A percentile compares a stretch with the other conserved stretches of the same genome.
These are phyloP conservation scores for Gossypium australe DNA, from an alignment of 345 rosid genomes.

Conservation along the genomic window DNA sequence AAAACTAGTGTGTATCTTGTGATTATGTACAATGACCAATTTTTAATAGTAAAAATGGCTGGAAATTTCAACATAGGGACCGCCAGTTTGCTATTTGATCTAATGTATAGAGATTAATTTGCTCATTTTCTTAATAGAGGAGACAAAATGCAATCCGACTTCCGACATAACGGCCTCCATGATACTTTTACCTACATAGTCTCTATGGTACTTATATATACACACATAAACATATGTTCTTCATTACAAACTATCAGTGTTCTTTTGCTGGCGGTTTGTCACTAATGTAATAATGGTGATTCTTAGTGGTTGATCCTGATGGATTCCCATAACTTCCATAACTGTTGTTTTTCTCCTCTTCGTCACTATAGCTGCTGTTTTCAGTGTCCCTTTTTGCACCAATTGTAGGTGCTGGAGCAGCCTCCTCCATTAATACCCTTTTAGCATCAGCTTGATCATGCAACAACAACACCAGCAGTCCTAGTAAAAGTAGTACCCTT, in stretches of 20 bases:
- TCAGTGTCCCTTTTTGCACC: background rate
- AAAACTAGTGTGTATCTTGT: too few species aligned
- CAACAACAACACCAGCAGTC: slow-evolving; percentile 12
- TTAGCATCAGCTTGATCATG: slow-evolving; percentile 22
- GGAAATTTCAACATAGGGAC: too few species aligned
- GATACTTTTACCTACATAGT: too few species aligned
- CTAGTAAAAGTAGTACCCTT: slow-evolving; percentile 14
- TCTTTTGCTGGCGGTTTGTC: slow-evolving; percentile 22
- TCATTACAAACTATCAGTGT: background rate
- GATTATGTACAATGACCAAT: too few species aligned
- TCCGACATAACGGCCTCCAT: too few species aligned
- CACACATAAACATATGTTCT: background rate
- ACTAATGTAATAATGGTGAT: slow-evolving; percentile 19
- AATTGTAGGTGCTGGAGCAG: background rate
- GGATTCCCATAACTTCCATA: slow-evolving; percentile 20
- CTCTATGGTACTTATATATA: background rate
- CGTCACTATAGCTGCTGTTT: background rate
- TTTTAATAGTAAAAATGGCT: too few species aligned
- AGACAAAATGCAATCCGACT: too few species aligned
- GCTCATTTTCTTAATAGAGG: too few species aligned
- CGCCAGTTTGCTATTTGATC: too few species aligned
- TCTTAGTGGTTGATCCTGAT: slow-evolving; percentile 25
- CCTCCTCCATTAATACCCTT: slow-evolving; percentile 10
- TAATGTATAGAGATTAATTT: too few species aligned
- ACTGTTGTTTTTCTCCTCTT: slow-evolving; percentile 19